Evolutionary conservation across 352 stramenopile species (phyloP).

Genomic region (Phytophthora tubulina): DNA sequence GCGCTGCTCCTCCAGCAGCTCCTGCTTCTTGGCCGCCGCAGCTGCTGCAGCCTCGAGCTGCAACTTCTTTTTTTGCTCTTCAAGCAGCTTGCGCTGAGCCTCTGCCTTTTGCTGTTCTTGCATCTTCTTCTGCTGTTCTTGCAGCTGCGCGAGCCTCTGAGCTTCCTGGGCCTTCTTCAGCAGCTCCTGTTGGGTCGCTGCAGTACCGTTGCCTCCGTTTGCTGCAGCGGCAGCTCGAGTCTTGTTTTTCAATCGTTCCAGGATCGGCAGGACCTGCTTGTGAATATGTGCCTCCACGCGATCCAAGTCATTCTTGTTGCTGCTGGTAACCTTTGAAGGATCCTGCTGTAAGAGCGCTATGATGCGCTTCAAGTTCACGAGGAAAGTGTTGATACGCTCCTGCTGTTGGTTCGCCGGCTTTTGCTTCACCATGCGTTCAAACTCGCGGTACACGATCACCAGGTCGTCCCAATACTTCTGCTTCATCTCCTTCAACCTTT

Average conservation of each 20-base stretch:
- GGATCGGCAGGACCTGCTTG: constrained; percentile 84
- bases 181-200: constrained; percentile 56
- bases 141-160: constrained; percentile 58
- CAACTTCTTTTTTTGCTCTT: constrained; percentile 80
- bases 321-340: constrained; percentile 76
- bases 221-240: constrained; percentile 42
- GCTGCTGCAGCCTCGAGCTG: constrained; percentile 68
- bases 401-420: constrained; percentile 83
- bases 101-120: constrained; percentile 73
- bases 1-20: constrained; percentile 59
- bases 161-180: constrained; percentile 78
- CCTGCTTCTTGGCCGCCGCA: constrained; percentile 68
- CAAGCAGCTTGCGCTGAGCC: constrained; percentile 67
- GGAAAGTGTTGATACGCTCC: constrained; percentile 84
- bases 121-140: constrained; percentile 80
- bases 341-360: constrained; percentile 85
- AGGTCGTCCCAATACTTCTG: constrained; percentile 87
- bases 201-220: constrained; percentile 25
- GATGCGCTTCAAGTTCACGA: constrained; percentile 84
- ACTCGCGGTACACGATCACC: constrained; percentile 86
- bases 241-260: constrained; percentile 82
- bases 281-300: constrained; percentile 86
- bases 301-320: constrained; percentile 83
- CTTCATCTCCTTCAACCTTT: constrained; percentile 80
- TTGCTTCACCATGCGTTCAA: constrained; percentile 88